Percentiles rank a stretch among this genome's conserved stretches.
These are phyloP conservation scores for Oidiodendron maius DNA, from an alignment of 495 filamentous ascomycete genomes.

Conservation along the genomic window DNA sequence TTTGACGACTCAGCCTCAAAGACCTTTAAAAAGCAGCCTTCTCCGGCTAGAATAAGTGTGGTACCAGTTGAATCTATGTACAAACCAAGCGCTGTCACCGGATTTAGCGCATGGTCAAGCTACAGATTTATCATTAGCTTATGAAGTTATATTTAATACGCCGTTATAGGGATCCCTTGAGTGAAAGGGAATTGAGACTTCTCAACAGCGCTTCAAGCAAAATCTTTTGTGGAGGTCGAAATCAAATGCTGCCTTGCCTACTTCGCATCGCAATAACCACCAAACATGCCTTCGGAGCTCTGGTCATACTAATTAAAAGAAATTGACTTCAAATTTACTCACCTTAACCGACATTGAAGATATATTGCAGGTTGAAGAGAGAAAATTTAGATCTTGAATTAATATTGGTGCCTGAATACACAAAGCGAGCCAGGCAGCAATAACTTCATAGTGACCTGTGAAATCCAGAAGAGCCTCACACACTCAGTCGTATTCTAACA, in stretches of 20 bases:
- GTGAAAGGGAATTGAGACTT: too few relatives aligned
- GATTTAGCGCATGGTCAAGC: slow-evolving; percentile 36
- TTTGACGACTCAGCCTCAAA: slow-evolving; percentile 37
- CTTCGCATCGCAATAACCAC: too few relatives aligned
- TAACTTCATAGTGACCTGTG: too few relatives aligned
- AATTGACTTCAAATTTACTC: background rate
- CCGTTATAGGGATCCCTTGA: too few relatives aligned
- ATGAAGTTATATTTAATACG: too few relatives aligned
- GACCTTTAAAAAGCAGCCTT: slow-evolving; percentile 66
- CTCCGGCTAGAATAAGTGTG: slow-evolving; percentile 59
- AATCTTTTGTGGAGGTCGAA: too few relatives aligned
- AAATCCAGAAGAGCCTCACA: too few relatives aligned
- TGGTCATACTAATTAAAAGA: too few relatives aligned
- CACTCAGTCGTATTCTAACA: too few relatives aligned
- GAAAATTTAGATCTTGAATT: background rate
- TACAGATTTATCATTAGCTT: background rate
- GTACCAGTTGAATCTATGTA: slow-evolving; percentile 23
- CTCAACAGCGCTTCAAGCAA: too few relatives aligned
- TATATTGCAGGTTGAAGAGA: background rate
- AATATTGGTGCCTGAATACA: background rate
- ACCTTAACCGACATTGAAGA: slow-evolving; percentile 19
- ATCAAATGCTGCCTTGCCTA: too few relatives aligned
- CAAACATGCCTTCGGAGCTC: too few relatives aligned
- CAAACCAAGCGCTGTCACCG: slow-evolving; percentile 55
- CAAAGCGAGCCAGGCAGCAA: background rate